A percentile compares a stretch with the other conserved stretches of the same genome.
Conservation (phyloP, 116 monocot species). For the Thalassia testudinum region DNA sequence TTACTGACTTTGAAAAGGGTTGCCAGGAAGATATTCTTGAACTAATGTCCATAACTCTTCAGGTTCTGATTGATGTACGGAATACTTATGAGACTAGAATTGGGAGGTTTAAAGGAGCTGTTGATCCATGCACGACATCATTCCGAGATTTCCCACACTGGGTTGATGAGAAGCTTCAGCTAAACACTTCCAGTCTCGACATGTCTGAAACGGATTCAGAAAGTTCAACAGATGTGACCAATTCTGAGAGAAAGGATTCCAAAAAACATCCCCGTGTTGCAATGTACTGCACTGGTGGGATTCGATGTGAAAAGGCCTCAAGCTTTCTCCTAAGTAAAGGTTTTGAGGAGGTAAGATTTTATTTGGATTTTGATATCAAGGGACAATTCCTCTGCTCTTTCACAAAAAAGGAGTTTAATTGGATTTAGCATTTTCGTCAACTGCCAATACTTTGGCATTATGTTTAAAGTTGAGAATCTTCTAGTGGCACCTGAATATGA, state of each 20-base stretch:
- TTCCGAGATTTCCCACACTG: constrained; percentile 82
- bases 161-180: constrained; percentile 68
- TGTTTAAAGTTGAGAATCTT: no score
- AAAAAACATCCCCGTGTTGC: constrained; percentile 60
- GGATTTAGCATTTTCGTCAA: no score
- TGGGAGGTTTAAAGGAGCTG: constrained; percentile 88
- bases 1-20: no score
- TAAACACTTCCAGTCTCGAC: constrained; percentile 8
- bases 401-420: no score
- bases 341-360: constrained; percentile 60
- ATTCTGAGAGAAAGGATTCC: constrained; percentile 5
- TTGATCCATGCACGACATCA: constrained; percentile 75
- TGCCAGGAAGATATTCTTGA: no score
- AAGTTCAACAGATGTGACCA: not conserved
- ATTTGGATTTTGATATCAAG: no score
- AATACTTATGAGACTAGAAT: constrained; percentile 87
- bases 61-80: constrained; percentile 91
- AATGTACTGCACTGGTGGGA: constrained; percentile 98
- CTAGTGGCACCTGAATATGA: no score
- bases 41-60: no score
- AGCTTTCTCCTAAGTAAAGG: constrained; percentile 92
- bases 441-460: no score
- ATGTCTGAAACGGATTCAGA: not conserved
- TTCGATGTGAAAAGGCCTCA: constrained; percentile 96
- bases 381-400: no score